phyloP scores from a whole-genome alignment of 2,329 filamentous ascomycete species.

The Diplodia seriata region DNA sequence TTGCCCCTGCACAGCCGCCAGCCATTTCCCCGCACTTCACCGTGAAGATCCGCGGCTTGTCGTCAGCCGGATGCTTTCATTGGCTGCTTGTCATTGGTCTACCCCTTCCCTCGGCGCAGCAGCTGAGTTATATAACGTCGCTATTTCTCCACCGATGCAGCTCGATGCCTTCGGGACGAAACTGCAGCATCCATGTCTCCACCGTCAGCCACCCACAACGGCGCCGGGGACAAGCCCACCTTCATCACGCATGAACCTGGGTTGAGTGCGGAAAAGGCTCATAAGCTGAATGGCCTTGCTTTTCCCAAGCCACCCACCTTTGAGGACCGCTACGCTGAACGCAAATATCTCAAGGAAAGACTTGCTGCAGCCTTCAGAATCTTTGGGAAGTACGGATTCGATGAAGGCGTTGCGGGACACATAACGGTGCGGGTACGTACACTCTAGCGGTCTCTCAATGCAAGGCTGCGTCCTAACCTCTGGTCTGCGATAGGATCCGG shows the following conservation, averaged over 20 bases:
- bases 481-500: constrained; percentile 54
- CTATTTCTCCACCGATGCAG: neutral
- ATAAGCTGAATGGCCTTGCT: constrained; percentile 35
- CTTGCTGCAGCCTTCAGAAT: constrained; percentile 50
- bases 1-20: neutral
- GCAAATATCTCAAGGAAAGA: constrained; percentile 47
- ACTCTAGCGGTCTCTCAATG: neutral
- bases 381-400: constrained; percentile 50
- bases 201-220: constrained; percentile 16
- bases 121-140: neutral
- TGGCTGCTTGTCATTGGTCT: constrained; percentile 1
- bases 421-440: constrained; percentile 62
- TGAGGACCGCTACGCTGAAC: constrained; percentile 47
- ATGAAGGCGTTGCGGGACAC: constrained; percentile 64
- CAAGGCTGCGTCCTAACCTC: neutral
- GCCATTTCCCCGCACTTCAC: constrained; percentile 6
- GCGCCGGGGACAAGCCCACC: constrained; percentile 38
- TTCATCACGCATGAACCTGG: constrained; percentile 44
- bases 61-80: neutral
- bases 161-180: no score
- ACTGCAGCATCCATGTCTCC: constrained; percentile 8
- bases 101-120: neutral
- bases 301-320: constrained; percentile 47
- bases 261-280: constrained; percentile 39
- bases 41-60: constrained; percentile 12